Conservation (phyloP, 2,329 filamentous ascomycete species). For the Talaromyces piceae region DNA sequence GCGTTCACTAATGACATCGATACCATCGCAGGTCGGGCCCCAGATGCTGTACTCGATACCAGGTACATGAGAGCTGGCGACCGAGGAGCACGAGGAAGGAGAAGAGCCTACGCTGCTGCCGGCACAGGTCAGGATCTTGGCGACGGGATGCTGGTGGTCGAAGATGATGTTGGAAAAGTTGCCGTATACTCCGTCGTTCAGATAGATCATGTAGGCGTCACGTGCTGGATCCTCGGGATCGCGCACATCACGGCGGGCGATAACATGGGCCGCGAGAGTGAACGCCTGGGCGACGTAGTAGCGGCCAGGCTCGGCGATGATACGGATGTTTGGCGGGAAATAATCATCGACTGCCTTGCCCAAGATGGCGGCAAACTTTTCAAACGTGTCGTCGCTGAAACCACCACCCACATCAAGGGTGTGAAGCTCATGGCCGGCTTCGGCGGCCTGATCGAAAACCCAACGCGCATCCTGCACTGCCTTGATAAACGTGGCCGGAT, state of each 20-base stretch:
- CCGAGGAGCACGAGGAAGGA: conserved; percentile 13
- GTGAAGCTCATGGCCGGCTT: conserved; percentile 71
- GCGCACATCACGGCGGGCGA: conserved; percentile 82
- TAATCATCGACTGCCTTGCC: conserved; percentile 74
- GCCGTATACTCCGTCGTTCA: conserved; percentile 96
- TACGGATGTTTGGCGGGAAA: conserved; percentile 72
- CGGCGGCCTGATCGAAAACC: conserved; percentile 78
- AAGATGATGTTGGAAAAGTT: conserved; percentile 99
- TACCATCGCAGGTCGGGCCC: conserved; percentile 96
- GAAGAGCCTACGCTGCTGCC: conserved; percentile 16
- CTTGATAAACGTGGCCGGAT: conserved; percentile 84
- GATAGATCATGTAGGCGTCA: conserved; percentile 83
- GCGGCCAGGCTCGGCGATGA: conserved; percentile 93
- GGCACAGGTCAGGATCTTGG: conserved; percentile 66
- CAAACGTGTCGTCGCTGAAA: conserved; percentile 85
- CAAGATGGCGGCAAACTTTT: conserved; percentile 77
- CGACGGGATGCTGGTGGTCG: conserved; percentile 87
- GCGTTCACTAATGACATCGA: conserved; percentile 83
- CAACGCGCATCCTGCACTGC: conserved; percentile 80
- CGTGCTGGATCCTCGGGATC: conserved; percentile 48
- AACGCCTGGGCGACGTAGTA: conserved; percentile 94
- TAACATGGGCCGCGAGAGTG: conserved; percentile 91
- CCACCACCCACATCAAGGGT: conserved; percentile 92
- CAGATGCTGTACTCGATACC: conserved; percentile 87
- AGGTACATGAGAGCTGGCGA: conserved; percentile 20